Evolutionary conservation across 495 filamentous ascomycete genomes (phyloP), one percentile per base, ranked within the genome.

Genomic region (Hyaloscypha hepaticicola): DNA sequence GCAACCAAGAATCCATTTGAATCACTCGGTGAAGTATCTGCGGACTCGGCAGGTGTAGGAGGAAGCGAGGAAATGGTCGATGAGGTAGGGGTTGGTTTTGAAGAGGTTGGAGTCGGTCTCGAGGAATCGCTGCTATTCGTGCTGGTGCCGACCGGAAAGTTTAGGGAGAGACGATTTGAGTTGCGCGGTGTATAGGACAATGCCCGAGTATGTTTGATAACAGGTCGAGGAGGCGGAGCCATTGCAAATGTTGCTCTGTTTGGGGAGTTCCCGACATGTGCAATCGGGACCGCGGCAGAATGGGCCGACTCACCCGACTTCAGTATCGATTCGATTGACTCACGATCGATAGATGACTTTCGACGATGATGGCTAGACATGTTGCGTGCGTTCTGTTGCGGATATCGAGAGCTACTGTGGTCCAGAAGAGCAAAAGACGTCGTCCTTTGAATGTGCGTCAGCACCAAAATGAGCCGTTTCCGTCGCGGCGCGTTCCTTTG

Each of bases 1-100:
- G 91, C 90, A 38, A 91, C 91, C 48, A 99, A 85, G 66, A 97
- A 89, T n/a, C 86, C 83, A 69, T 81, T 88, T 26, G 89, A 79
- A 68, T 96, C 91, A 48, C 78, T 79, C 0, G 90, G 87, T 11
- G 83, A 84, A 16, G 74, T 55, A 19, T 64, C 34, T 2, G 72
- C 66, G 1, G 77, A 64, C 1, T 82, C 78, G n/a, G 77, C 66
- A 3, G 78, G 79, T 26, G 79, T 85, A 22, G 76, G 77, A 31
- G 77, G 84, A 63, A 79, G 77, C 8, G 77, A 81, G 19, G 77
- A 53, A 2, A 60, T 31, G 19, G 69, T 77, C 5, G 77, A 69
- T 26, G 76, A 76, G 16, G 73, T 76, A 0, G 82, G 80, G 19
- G 69, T 69, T 31, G 55, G 55, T 62, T 65, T 66, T 16, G 77